Conservation (phyloP, 306 rosid species). For the Casuarina equisetifolia region DNA sequence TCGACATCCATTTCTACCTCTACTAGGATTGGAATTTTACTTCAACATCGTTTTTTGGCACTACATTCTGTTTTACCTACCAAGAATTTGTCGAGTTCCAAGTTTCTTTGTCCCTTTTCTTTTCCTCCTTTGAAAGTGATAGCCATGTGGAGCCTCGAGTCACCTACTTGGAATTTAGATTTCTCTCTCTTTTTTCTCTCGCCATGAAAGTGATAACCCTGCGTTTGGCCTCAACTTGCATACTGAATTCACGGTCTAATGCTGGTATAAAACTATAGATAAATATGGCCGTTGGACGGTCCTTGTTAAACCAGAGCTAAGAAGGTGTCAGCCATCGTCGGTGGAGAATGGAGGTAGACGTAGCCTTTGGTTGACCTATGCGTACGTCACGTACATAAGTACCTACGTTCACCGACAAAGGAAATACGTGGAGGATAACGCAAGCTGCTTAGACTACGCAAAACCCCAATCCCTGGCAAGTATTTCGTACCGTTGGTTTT, state of each 20-base stretch:
- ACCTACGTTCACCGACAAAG: neutral
- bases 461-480: conserved; percentile 20
- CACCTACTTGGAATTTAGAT: neutral
- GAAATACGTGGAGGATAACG: neutral
- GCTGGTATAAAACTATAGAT: neutral
- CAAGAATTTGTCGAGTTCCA: neutral
- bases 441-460: neutral
- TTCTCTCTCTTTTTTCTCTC: neutral
- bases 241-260: neutral
- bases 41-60: neutral
- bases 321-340: neutral
- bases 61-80: neutral
- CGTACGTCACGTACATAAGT: neutral
- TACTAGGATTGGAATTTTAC: too few relatives aligned
- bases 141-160: neutral
- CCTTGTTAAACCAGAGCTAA: neutral
- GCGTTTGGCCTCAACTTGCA: neutral
- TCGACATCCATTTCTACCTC: too few relatives aligned
- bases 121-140: neutral
- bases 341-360: neutral
- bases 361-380: neutral
- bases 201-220: conserved; percentile 1
- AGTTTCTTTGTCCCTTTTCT: neutral
- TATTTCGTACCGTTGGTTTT: conserved; percentile 21
- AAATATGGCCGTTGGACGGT: neutral